Evolutionary conservation across 78 protist species (phyloP).

Genomic region (Dictyostelium citrinum): DNA sequence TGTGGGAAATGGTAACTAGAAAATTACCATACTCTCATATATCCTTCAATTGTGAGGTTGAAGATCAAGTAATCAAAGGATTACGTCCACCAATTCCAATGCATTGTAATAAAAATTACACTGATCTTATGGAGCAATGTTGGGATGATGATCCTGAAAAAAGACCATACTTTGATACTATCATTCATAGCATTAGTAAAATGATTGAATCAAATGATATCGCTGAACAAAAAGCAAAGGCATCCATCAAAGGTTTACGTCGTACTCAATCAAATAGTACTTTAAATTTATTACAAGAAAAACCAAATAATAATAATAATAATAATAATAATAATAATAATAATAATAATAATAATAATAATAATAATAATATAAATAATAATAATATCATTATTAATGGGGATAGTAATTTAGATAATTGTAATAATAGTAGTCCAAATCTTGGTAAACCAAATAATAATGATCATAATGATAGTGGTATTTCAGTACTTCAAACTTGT

Average conservation of each 20-base stretch:
- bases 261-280: conserved; percentile 34
- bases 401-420: background rate
- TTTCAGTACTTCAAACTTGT: background rate
- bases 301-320: too few relatives aligned
- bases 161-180: conserved; percentile 35
- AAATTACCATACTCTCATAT: conserved; percentile 33
- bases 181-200: conserved; percentile 25
- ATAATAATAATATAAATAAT: too few relatives aligned
- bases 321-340: background rate
- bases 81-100: conserved; percentile 36
- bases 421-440: background rate
- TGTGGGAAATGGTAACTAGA: conserved; percentile 74
- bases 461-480: background rate
- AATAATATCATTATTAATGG: background rate
- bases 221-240: conserved; percentile 49
- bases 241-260: conserved; percentile 39
- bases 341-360: background rate
- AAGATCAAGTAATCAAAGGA: conserved; percentile 31
- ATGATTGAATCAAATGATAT: conserved; percentile 11
- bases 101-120: background rate
- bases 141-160: conserved; percentile 37
- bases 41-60: conserved; percentile 36
- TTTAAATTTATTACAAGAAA: background rate
- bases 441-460: background rate
- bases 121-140: conserved; percentile 17